Percentiles rank a stretch among this genome's conserved stretches.
phyloP scores from a whole-genome alignment of 208 protist species.

The Leishmania lainsoni region DNA sequence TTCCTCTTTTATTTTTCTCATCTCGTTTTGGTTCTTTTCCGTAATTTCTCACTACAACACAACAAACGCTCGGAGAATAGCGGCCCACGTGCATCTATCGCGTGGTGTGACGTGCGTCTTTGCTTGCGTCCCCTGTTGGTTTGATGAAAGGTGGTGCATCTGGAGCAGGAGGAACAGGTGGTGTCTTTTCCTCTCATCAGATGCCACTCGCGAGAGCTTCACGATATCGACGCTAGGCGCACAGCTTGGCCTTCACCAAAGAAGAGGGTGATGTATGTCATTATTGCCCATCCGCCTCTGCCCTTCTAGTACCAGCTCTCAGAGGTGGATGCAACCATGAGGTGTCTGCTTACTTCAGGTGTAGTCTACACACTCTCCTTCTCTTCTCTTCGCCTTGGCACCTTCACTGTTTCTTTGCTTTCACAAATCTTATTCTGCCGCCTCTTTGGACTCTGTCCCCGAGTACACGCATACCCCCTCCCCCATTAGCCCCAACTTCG shows the following conservation, averaged over 20 bases:
- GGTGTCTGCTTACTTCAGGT: not conserved
- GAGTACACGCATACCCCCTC: not conserved
- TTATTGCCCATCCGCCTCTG: not conserved
- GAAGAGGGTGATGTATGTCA: not conserved
- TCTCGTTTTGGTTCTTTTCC: not conserved
- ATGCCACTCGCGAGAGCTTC: not conserved
- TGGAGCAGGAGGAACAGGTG: not conserved
- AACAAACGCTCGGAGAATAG: not conserved
- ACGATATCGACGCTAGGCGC: not conserved
- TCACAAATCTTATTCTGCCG: not conserved
- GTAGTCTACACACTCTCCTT: not conserved
- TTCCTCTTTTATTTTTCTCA: not conserved
- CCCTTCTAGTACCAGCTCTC: not conserved
- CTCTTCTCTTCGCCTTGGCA: not conserved
- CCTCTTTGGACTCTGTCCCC: not conserved
- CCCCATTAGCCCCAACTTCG: not conserved
- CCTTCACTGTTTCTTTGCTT: not conserved
- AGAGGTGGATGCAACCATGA: not conserved
- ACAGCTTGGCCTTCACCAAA: not conserved
- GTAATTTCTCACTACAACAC: not conserved
- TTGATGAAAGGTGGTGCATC: not conserved
- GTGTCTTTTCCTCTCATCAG: not conserved
- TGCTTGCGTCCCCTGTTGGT: not conserved
- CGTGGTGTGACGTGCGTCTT: not conserved
- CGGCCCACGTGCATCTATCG: not conserved